Percentiles rank a stretch among this genome's conserved stretches.
Evolutionary conservation across 2,329 filamentous ascomycete genomes (phyloP).

Genomic region (Sclerotinia subarctica): DNA sequence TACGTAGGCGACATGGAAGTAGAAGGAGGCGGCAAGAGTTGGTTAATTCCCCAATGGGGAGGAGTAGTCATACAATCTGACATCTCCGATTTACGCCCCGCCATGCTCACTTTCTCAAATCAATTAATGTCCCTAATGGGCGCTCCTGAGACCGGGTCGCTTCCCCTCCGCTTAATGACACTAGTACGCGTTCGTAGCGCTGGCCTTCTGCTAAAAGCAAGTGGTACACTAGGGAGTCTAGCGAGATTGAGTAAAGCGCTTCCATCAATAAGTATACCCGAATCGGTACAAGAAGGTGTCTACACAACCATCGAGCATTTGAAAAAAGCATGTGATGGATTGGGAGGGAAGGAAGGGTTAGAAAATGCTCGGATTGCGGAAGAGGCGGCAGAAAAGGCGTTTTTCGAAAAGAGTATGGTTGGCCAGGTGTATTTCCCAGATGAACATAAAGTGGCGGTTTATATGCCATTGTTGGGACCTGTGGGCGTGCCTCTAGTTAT

Average conservation of each 20-base stretch:
- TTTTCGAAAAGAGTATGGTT: constrained; percentile 99
- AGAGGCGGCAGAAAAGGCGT: constrained; percentile 84
- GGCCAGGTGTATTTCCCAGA: constrained; percentile 98
- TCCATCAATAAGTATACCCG: constrained; percentile 86
- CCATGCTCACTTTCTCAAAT: constrained; percentile 84
- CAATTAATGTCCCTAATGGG: constrained; percentile 87
- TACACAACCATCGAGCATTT: constrained; percentile 76
- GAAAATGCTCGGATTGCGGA: constrained; percentile 82
- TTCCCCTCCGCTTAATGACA: constrained; percentile 81
- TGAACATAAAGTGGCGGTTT: constrained; percentile 96
- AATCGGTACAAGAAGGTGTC: constrained; percentile 81
- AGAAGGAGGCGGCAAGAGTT: constrained; percentile 56
- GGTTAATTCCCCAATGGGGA: constrained; percentile 97
- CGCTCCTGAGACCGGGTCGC: constrained; percentile 75
- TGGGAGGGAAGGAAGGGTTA: constrained; percentile 66
- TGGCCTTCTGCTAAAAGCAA: constrained; percentile 81
- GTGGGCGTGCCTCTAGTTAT: constrained; percentile 87
- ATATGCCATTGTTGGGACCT: constrained; percentile 84
- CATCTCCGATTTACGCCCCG: constrained; percentile 67
- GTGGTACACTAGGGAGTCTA: constrained; percentile 88
- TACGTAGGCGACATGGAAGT: constrained; percentile 66
- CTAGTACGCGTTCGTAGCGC: constrained; percentile 82
- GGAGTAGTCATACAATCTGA: constrained; percentile 60
- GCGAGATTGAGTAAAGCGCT: constrained; percentile 81
- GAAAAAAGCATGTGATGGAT: constrained; percentile 68